Conservation (phyloP, 306 rosid species). For the Myrica gale region DNA sequence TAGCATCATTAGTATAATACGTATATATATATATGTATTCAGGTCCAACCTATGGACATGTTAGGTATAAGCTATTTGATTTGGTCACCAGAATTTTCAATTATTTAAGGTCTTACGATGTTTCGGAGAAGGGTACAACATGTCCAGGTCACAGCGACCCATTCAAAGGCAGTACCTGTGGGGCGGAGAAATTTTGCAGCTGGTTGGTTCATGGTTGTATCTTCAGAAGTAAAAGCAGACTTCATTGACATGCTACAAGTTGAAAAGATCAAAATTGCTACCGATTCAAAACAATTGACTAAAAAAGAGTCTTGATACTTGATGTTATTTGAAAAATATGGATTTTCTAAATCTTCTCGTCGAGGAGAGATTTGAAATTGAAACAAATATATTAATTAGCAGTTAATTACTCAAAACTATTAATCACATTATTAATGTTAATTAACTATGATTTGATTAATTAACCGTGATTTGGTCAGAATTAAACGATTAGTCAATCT, state of each 20-base stretch:
- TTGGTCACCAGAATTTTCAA: not conserved
- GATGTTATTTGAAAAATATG: too few relatives aligned
- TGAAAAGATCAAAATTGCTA: too few relatives aligned
- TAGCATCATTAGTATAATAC: not conserved
- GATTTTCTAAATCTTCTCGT: too few relatives aligned
- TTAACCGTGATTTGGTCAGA: too few relatives aligned
- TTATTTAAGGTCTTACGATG: not conserved
- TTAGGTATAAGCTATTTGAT: not conserved
- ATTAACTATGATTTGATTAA: too few relatives aligned
- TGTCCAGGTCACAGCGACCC: not conserved
- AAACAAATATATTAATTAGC: too few relatives aligned
- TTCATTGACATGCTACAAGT: not conserved
- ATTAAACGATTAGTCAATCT: too few relatives aligned
- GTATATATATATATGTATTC: not conserved
- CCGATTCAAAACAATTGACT: too few relatives aligned
- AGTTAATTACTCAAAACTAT: too few relatives aligned
- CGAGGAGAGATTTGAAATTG: too few relatives aligned
- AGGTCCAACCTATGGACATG: not conserved
- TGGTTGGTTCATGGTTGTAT: not conserved
- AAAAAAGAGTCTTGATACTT: too few relatives aligned
- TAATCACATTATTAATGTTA: too few relatives aligned
- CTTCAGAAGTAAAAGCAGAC: not conserved
- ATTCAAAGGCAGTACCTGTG: not conserved
- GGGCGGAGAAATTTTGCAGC: not conserved
- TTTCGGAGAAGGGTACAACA: not conserved